Base-by-base conservation (phyloP, 208 protist genomes). In the Wallacemonas collosoma region DNA sequence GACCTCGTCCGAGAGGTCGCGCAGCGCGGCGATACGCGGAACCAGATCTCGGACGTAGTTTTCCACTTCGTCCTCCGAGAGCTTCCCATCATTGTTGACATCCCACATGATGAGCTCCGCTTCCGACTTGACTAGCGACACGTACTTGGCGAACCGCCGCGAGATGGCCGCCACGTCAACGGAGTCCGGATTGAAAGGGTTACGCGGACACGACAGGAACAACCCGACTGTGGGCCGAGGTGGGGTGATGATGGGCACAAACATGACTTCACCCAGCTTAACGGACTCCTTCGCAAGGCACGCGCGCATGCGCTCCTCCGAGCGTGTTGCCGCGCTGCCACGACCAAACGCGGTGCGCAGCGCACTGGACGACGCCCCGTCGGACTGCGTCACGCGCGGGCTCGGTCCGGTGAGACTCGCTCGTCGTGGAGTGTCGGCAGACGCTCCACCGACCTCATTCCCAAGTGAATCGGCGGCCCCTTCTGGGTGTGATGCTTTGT, bases 51-150 rank as follows among this genome's bases (percentile, higher is more conserved):
- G 73, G 44, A 97, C 87, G 79, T 94, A 98, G 67, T 76, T 87
- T 72, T 97, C 93, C 65, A 98, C 68, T 62, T 98, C 93, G 58
- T 93, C 80, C 71, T 97, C 93, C 1, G 88, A 86, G 17, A 98
- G 80, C 6, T 81, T 80, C 2, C 93, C 93, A 67, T 96, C 89
- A 74, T 86, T 89, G 80, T 97, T 92, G 68, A 65, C 79, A 71
- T 97, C 91, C 80, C 86, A 95, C 81, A 93, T 87, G 11, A 92
- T 73, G 12, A 98, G 75, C 73, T 93, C 87, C 54, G 89, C 87
- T 66, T 93, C 84, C 56, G 82, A 95, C 77, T 95, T 92, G 8
- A 96, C 77, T 0, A 95, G 77, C 11, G 93, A 93, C n/a, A 95
- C 88, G 62, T 93, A 77, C 72, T 91, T 93, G 36, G 83, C 82